Evolutionary conservation across 306 rosid species (phyloP), one percentile per base, ranked within the genome.

Genomic region (Rosa chinensis): DNA sequence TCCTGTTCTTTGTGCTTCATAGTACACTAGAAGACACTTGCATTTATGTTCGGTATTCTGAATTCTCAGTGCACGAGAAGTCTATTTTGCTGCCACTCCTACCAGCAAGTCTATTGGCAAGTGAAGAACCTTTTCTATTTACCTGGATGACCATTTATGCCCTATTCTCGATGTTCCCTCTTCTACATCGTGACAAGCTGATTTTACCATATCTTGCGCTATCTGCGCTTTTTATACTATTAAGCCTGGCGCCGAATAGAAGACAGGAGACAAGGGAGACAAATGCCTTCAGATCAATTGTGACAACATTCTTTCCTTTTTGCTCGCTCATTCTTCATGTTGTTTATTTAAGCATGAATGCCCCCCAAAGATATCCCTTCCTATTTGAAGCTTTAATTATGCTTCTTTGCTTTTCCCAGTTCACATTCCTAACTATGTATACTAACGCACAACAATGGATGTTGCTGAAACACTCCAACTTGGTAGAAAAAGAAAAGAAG

Each of bases 81-180:
- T 95, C 97, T 43, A 91, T 95, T 82, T 80, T 93, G 84, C 82
- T 95, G 66, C 99, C 97, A 66, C 94, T 92, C 86, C 90, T 95
- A 77, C 99, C 99, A 5, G 96, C 92, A 61, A 95, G 84, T 81
- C 88, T 91, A 75, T 84, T 92, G 66, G 99, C 99, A 66, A 56
- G 81, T 73, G 94, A 95, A 85, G 96, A 90, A 66, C 98, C 99
- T 73, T 84, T 86, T 70, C 79, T 89, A 49, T 82, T 83, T 8
- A 66, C 70, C 70, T 92, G 93, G 92, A 84, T 91, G 77, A 83
- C 84, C 43, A 87, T 84, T 70, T 83, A 77, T 7, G 92, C 93
- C 62, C 81, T 90, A 92, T 88, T 91, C 81, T 95, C 99, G 16
- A 89, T 93, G 94, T 89, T 95, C 70, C 99, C 98, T 80, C 94